Evolutionary conservation across 2,329 filamentous ascomycete species (phyloP), one percentile per base, ranked within the genome.

Genomic region (Gnomoniopsis smithogilvyi): DNA sequence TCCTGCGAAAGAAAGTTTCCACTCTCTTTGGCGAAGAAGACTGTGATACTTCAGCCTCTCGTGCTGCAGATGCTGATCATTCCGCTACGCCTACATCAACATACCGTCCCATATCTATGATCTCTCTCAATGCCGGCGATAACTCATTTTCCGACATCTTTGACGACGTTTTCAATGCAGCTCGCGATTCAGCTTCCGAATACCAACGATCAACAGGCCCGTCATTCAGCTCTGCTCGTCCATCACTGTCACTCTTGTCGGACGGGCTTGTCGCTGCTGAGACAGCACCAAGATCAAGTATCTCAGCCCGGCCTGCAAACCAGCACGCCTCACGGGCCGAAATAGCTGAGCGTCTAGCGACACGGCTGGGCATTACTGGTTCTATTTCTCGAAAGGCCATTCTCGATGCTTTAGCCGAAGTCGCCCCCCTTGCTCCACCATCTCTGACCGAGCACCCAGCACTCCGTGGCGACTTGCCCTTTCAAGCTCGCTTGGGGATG

Each of bases 121-220:
- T n/a, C 17, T 60, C 60, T 22, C 60, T 53, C 24, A 53, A 62
- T 14, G 26, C 57, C 14, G 45, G 60, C 33, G 15, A 34, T 15
- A 48, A 43, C 26, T 56, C 53, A 19, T 56, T 62, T 45, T 60
- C 60, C 8, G 60, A 56, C 17, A 56, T 62, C 2, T 60, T 62
- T 22, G 60, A 62, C 51, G 54, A 54, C 12, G 48, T 62, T 6
- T 54, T 43, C 45, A 54, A 48, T 26, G 60, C 57, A 22, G 22
- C 57, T 48, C 46, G 49, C 19, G 22, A 41, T 24, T 50, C 60
- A 7, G 17, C 11, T 21, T 17, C 12, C 22, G 36, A 21, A 15
- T 30, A 33, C 43, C 47, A 22, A 22, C 21, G 45, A 12, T 24
- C 45, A 24, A 15, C 19, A 14, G 45, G 45, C 45, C 21, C 45